phyloP scores from a whole-genome alignment of 108 stramenopile species.

The Cyclotella baltica region DNA sequence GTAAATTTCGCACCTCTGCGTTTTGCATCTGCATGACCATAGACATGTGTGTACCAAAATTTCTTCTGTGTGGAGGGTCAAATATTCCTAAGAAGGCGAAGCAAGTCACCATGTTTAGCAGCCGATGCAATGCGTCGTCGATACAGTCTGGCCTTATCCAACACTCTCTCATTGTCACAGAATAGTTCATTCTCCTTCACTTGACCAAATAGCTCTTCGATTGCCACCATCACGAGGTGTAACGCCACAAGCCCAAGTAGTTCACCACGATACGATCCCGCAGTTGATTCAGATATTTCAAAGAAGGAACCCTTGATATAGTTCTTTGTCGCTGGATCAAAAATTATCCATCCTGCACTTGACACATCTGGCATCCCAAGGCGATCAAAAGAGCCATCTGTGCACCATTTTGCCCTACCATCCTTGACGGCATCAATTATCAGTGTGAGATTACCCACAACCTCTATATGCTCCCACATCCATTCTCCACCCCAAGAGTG shows the following conservation, averaged over 20 bases:
- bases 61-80: not conserved
- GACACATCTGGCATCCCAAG: not conserved
- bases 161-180: too few species aligned
- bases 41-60: not conserved
- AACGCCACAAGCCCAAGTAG: not conserved
- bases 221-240: not conserved
- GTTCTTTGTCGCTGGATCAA: too few species aligned
- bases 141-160: not conserved
- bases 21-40: too few species aligned
- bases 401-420: not conserved
- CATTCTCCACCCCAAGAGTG: not conserved
- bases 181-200: too few species aligned
- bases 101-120: not conserved
- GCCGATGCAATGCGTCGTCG: not conserved
- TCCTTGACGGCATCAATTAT: not conserved
- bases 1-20: not conserved
- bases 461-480: too few species aligned
- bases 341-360: not conserved
- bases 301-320: not conserved
- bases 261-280: not conserved
- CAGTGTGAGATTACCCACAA: not conserved
- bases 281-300: not conserved
- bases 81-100: not conserved
- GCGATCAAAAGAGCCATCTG: not conserved
- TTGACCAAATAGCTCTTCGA: not conserved